Evolutionary conservation across 148 eudicot species (phyloP).

Genomic region (Rhododendron kiyosumense): DNA sequence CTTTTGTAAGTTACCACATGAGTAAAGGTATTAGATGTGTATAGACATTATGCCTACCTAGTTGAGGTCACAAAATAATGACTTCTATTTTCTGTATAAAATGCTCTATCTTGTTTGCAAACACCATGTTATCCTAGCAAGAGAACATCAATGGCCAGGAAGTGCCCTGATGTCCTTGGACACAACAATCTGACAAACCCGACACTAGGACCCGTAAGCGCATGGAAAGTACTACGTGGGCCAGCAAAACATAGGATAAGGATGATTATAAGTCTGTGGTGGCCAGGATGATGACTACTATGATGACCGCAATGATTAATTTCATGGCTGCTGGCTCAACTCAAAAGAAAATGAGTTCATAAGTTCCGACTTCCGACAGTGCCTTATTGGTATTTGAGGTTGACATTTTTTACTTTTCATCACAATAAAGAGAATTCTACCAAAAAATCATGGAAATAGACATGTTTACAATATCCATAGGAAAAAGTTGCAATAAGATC

Average conservation of each 20-base stretch:
- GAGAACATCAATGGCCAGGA: background rate
- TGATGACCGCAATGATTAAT: background rate
- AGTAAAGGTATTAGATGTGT: background rate
- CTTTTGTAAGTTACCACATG: background rate
- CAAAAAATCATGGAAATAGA: background rate
- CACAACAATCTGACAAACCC: background rate
- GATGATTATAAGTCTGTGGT: background rate
- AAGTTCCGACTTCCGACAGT: background rate
- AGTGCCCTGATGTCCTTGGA: background rate
- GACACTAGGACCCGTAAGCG: background rate
- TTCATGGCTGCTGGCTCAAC: background rate
- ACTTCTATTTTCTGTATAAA: background rate
- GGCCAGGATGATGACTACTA: background rate
- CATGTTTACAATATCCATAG: background rate
- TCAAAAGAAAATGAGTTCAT: background rate
- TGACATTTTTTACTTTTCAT: background rate
- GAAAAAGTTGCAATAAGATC: slow-evolving; percentile 10
- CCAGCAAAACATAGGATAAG: background rate
- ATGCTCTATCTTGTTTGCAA: background rate
- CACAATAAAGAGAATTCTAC: background rate
- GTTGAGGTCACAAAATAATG: background rate
- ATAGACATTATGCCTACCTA: background rate
- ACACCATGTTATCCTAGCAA: background rate
- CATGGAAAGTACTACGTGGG: background rate
- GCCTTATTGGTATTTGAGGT: background rate